Base-by-base conservation (phyloP, 2,329 filamentous ascomycete species). In the Lecanoromycetidae sp. region DNA sequence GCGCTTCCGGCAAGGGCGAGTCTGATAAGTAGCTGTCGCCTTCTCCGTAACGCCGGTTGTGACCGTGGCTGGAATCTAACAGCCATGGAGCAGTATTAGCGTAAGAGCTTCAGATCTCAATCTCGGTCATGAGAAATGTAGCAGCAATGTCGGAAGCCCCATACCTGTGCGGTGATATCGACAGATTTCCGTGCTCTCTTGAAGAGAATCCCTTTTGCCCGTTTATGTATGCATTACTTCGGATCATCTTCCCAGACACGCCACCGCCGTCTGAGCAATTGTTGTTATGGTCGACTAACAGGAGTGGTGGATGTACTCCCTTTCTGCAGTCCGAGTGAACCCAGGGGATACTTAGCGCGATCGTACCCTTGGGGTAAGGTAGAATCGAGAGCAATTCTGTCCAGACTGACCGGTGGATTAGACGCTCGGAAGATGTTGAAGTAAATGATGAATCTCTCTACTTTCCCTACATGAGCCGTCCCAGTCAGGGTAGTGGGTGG, bases 151-250 rank as follows among this genome's bases (percentile, higher is more conserved):
- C 6, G 19, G 48, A 36, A 30, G 54, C 51, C 30, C 60, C 74
- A 60, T 77, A 94, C 84, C 86, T 84, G 65, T 94, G 87, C 57
- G 87, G 85, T 57, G 85, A 87, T 60, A 93, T 88, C 56, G 87
- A 86, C 63, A 94, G 90, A 37, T 82, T 84, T 60, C 67, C 70
- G 57, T 69, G 70, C 58, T 81, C 81, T 51, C 75, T 76, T 54
- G 80, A 75, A 13, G 41, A 39, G 54, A 88, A 88, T 61, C 71
- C 71, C 54, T 68, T 65, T 56, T 74, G 68, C 63, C 87, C 88
- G 70, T 91, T 94, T 54, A 82, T 78, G 66, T 84, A 90, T 64
- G 81, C 81, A 66, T 83, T 76, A 74, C 94, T 86, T 71, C 87
- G 79, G 63, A 90, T 84, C 79, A 91, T 87, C 79, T 82, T 84